A percentile compares a stretch with the other conserved stretches of the same genome.
These are phyloP conservation scores for Scalesia atractyloides DNA, from an alignment of 129 eudicot species.

Conservation along the genomic window DNA sequence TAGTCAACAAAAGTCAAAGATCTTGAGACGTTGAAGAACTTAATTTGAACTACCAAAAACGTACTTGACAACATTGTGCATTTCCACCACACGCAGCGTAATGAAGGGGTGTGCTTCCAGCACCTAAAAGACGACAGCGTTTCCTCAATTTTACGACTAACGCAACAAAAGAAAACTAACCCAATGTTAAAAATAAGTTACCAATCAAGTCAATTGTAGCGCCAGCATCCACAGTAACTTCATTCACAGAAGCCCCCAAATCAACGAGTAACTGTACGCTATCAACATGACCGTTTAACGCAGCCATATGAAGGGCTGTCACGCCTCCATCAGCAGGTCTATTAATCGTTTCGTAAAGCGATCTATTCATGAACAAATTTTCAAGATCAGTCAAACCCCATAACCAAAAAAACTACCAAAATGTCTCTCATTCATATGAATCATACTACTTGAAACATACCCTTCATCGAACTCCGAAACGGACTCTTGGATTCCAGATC, in stretches of 20 bases:
- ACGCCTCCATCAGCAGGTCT: conserved; percentile 88
- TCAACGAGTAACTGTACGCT: conserved; percentile 73
- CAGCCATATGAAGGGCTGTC: conserved; percentile 98
- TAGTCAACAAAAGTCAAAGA: conserved; percentile 11
- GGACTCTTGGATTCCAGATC: conserved; percentile 46
- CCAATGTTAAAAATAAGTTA: neutral
- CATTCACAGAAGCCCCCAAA: conserved; percentile 78
- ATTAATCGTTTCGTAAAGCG: conserved; percentile 65
- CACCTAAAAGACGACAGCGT: conserved; percentile 50
- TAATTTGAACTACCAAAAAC: conserved; percentile 10
- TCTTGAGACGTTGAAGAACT: neutral
- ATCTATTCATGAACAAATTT: conserved; percentile 37
- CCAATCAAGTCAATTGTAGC: conserved; percentile 88
- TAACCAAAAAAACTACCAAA: neutral
- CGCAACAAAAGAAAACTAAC: neutral
- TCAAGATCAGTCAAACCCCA: neutral
- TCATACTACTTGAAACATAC: conserved; percentile 33
- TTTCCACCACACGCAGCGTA: conserved; percentile 96
- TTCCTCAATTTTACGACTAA: neutral
- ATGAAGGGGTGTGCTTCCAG: conserved; percentile 94
- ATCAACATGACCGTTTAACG: conserved; percentile 80
- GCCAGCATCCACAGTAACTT: conserved; percentile 84
- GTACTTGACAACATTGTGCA: conserved; percentile 87
- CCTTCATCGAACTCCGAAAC: conserved; percentile 55
- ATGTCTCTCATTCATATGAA: too few relatives aligned